Percentiles rank a stretch among this genome's conserved stretches.
Evolutionary conservation across 2,329 filamentous ascomycete species (phyloP).

Genomic region (Zarea fungicola): DNA sequence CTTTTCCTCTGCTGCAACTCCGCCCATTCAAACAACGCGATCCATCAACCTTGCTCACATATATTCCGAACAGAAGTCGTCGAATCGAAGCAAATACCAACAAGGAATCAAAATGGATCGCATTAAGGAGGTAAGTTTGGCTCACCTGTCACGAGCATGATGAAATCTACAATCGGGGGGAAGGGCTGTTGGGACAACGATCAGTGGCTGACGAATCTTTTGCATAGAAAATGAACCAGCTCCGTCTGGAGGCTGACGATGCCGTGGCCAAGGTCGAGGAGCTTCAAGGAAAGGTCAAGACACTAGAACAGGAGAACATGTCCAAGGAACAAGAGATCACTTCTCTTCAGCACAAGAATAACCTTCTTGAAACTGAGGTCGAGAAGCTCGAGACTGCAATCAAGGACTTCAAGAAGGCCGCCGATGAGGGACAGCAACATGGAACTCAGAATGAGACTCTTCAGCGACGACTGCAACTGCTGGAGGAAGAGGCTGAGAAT

Average conservation of each 20-base stretch:
- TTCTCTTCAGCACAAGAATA: slow-evolving; percentile 92
- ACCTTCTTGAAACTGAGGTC: slow-evolving; percentile 80
- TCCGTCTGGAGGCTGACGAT: slow-evolving; percentile 91
- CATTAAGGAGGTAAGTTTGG: slow-evolving; percentile 74
- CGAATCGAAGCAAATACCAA: slow-evolving; percentile 16
- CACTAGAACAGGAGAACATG: slow-evolving; percentile 88
- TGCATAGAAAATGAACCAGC: slow-evolving; percentile 82
- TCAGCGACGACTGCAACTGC: slow-evolving; percentile 85
- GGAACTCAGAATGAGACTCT: slow-evolving; percentile 88
- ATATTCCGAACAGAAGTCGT: slow-evolving; percentile 4
- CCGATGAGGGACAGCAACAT: slow-evolving; percentile 75
- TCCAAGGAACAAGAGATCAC: slow-evolving; percentile 98
- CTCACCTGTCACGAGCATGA: background rate
- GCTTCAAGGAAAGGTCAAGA: slow-evolving; percentile 80
- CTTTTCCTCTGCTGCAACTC: slow-evolving; percentile 14
- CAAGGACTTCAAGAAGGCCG: slow-evolving; percentile 82
- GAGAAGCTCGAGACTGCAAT: slow-evolving; percentile 84
- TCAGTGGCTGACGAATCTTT: slow-evolving; percentile 21
- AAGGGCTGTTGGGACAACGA: slow-evolving; percentile 6
- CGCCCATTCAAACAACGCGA: slow-evolving; percentile 13
- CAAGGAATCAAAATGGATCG: slow-evolving; percentile 63
- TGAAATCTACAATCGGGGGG: background rate
- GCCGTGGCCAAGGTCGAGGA: slow-evolving; percentile 78
- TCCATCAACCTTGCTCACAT: slow-evolving; percentile 9
- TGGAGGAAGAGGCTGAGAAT: slow-evolving; percentile 97